A percentile compares a stretch with the other conserved stretches of the same genome.
phyloP scores from a whole-genome alignment of 2,329 filamentous ascomycete genomes.

The Sporothrix phasma region DNA sequence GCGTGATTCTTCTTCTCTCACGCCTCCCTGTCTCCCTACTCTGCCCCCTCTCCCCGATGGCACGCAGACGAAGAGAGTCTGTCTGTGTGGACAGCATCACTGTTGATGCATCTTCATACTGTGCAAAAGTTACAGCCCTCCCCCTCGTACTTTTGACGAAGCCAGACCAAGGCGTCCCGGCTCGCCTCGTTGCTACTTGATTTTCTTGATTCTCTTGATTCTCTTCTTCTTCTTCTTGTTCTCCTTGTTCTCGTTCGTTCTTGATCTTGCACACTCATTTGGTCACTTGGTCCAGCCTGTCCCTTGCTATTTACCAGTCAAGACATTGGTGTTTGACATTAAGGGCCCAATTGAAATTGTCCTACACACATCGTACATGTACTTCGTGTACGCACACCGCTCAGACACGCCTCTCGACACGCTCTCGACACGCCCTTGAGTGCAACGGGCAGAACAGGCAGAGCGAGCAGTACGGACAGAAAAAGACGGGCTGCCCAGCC shows the following conservation, averaged over 20 bases:
- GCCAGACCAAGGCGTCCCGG: neutral
- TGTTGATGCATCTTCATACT: neutral
- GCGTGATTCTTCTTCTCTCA: neutral
- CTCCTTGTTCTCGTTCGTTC: neutral
- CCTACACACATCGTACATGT: too few species aligned
- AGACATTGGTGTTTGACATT: slow-evolving; percentile 4
- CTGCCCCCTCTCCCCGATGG: too few species aligned
- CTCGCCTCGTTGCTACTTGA: neutral
- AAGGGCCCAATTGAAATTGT: neutral
- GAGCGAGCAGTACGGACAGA: neutral
- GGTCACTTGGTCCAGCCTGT: neutral
- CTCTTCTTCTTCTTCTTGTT: too few species aligned
- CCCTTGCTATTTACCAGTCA: neutral
- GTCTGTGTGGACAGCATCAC: neutral
- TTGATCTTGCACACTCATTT: neutral
- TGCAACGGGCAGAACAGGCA: neutral
- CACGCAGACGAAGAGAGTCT: too few species aligned
- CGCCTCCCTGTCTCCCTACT: neutral
- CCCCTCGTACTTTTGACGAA: neutral
- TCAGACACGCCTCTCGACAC: neutral
- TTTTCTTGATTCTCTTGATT: too few species aligned
- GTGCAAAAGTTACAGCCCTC: neutral
- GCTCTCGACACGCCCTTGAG: neutral
- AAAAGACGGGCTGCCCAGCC: neutral
- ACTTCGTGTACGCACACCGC: too few species aligned